These are phyloP conservation scores for Rickenella mellea DNA, from an alignment of 768 basidiomycete genomes.

Conservation along the genomic window DNA sequence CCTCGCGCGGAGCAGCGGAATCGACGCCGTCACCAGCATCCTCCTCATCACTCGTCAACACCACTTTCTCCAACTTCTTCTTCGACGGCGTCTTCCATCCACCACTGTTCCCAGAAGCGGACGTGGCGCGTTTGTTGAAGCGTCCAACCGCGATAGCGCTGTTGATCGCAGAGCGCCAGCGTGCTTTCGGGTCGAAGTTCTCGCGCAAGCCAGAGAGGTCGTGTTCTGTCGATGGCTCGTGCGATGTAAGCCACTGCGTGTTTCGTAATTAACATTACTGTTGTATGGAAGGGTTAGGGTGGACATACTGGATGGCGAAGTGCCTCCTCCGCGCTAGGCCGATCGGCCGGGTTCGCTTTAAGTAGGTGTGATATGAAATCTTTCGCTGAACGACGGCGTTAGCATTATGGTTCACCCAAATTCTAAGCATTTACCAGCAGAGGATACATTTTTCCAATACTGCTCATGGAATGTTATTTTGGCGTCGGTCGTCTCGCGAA, in stretches of 20 bases:
- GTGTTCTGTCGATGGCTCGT: constrained; percentile 56
- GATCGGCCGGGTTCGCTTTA: constrained; percentile 55
- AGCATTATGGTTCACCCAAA: not conserved
- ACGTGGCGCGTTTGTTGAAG: constrained; percentile 12
- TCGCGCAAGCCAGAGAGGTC: constrained; percentile 76
- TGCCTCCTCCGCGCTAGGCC: constrained; percentile 71
- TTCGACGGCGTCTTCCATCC: constrained; percentile 15
- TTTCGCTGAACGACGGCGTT: constrained; percentile 47
- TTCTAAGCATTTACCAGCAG: constrained; percentile 42
- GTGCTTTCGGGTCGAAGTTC: constrained; percentile 68
- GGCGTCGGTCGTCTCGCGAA: constrained; percentile 77
- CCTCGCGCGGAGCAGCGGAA: constrained; percentile 16
- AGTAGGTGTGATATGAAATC: constrained; percentile 69
- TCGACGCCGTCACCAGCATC: constrained; percentile 18
- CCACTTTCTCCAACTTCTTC: constrained; percentile 23
- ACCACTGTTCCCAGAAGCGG: constrained; percentile 13
- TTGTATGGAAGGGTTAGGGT: not conserved
- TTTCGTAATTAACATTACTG: constrained; percentile 1
- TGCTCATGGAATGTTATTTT: constrained; percentile 86
- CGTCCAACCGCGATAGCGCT: constrained; percentile 30
- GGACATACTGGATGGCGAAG: constrained; percentile 49
- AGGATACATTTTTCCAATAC: constrained; percentile 88
- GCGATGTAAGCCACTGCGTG: constrained; percentile 62
- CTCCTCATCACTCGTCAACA: constrained; percentile 23
- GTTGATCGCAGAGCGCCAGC: constrained; percentile 65